Evolutionary conservation across 306 rosid genomes (phyloP).

Genomic region (Rosa lucieae): DNA sequence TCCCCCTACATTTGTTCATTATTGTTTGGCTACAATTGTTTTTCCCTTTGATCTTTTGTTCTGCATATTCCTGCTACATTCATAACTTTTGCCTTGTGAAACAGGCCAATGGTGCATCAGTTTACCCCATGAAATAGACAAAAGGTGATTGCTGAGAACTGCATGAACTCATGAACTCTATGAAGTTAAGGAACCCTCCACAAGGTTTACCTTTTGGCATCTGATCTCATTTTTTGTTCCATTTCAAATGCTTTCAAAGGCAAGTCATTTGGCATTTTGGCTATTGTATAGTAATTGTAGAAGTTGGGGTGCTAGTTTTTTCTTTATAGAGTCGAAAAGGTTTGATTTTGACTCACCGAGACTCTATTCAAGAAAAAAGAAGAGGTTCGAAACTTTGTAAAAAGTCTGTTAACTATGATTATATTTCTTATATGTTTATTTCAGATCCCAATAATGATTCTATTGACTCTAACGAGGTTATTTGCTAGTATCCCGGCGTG

Average conservation of each 20-base stretch:
- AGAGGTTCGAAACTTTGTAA: not conserved
- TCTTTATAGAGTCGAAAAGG: not conserved
- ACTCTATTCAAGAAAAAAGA: not conserved
- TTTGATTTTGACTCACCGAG: not conserved
- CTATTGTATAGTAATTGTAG: slow-evolving; percentile 5
- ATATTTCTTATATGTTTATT: too few relatives aligned
- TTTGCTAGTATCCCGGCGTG: too few relatives aligned
- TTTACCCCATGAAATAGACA: slow-evolving; percentile 15
- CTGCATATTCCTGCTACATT: slow-evolving; percentile 3
- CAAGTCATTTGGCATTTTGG: slow-evolving; percentile 23
- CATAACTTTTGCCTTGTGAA: not conserved
- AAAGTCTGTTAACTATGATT: not conserved
- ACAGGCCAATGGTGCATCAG: slow-evolving; percentile 11
- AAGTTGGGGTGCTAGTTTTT: not conserved
- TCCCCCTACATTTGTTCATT: not conserved
- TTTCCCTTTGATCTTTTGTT: not conserved
- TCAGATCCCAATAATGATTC: too few relatives aligned
- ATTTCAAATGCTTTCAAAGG: not conserved
- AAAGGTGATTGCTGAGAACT: slow-evolving; percentile 10
- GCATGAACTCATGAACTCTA: not conserved
- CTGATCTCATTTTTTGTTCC: slow-evolving; percentile 5
- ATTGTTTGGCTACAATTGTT: not conserved
- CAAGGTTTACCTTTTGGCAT: slow-evolving; percentile 16
- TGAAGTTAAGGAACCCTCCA: slow-evolving; percentile 8
- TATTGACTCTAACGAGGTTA: too few relatives aligned